Base-by-base conservation (phyloP, 345 rosid species). In the Bruguiera gymnorhiza region DNA sequence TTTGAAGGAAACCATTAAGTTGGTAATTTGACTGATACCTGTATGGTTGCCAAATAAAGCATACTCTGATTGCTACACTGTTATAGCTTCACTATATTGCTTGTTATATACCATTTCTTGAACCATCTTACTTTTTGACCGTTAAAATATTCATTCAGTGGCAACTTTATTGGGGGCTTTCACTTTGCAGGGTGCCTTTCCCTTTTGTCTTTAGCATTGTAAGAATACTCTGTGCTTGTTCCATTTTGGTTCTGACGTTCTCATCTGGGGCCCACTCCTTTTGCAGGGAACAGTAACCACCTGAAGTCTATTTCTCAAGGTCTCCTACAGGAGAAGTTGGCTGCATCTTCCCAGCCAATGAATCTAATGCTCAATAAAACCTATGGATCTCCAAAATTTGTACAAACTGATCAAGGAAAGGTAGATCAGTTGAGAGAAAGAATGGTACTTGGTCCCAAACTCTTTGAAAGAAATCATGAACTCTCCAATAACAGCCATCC, bases 211-310 rank as follows among this genome's bases (percentile, higher is more conserved):
- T 36, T 24, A 64, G 32, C 46, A 56, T 57, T 72, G 46, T 66
- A 29, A 23, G 9, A 36, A 37, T 65, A 18, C 51, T 66, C 52
- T 61, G 57, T 61, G 53, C 31, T 63, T 63, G 31, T 57, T 70
- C 30, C 60, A 31, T 65, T 65, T 57, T 62, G 34, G 36, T 70
- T 68, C 59, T 75, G 68, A 75, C 71, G 64, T 72, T 60, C 69
- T 78, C 51, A 72, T 60, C 62, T 72, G 70, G 46, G 70, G 63
- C 6, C 67, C 16, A 67, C 63, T 72, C 58, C 68, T 54, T 70
- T 80, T 59, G 69, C 84, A 91, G 98, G 89, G 75, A 67, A 82
- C 20, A 52, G 59, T 36, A 88, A 74, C 70, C 83, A 65, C 72
- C 68, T 73, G 68, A 77, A 43, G 37, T 78, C 88, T 80, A 75